A percentile compares a stretch with the other conserved stretches of the same genome.
phyloP scores from a whole-genome alignment of 140 eudicot species.

The Ambrosia hybrid region DNA sequence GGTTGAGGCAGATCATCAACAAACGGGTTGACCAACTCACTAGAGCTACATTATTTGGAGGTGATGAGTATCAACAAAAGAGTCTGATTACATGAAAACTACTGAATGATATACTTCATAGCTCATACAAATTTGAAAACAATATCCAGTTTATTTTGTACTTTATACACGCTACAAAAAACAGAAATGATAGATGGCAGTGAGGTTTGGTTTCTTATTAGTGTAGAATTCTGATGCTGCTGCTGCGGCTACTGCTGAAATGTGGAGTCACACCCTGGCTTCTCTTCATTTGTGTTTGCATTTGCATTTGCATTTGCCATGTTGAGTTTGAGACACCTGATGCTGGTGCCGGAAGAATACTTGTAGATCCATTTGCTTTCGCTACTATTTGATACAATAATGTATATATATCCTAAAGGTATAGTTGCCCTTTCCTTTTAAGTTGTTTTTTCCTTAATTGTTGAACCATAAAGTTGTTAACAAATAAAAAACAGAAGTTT shows the following conservation, averaged over 20 bases:
- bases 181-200: conserved; percentile 20
- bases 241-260: conserved; percentile 26
- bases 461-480: conserved; percentile 3
- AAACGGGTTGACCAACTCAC: too few relatives aligned
- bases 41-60: too few relatives aligned
- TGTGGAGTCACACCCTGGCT: conserved; percentile 22
- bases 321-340: conserved; percentile 25
- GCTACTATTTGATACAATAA: conserved; percentile 24
- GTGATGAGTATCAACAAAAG: too few relatives aligned
- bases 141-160: conserved; percentile 10
- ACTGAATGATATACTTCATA: not conserved
- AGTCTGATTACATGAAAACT: not conserved
- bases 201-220: conserved; percentile 17
- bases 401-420: too few relatives aligned
- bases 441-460: not conserved
- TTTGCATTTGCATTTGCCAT: conserved; percentile 38
- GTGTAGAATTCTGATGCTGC: conserved; percentile 57
- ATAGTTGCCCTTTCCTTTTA: not conserved
- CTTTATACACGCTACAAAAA: conserved; percentile 27
- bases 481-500: too few relatives aligned
- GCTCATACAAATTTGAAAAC: not conserved
- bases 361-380: conserved; percentile 20
- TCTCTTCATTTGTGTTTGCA: conserved; percentile 29
- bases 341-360: conserved; percentile 25
- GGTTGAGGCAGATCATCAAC: too few relatives aligned